Evolutionary conservation across 1,139 yeast genomes (phyloP), one percentile per base, ranked within the genome.

Genomic region (Geotrichum histeridarum): DNA sequence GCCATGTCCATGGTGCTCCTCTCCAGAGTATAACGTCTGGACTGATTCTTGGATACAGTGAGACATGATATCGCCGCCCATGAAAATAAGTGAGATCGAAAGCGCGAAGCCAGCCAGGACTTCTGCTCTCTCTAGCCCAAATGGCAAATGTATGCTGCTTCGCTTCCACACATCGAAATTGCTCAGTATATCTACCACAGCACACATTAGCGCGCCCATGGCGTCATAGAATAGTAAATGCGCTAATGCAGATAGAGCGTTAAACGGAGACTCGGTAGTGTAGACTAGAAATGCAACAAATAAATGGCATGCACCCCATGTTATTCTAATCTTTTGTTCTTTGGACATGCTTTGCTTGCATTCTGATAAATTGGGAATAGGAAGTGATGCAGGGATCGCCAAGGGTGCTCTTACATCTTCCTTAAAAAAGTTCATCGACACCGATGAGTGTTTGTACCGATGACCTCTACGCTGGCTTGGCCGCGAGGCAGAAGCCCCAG

Each of bases 391-490:
- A 0, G 96, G 95, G 36, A 90, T 79, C 51, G 84, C 80, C 50
- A 81, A 72, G 1, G 90, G 83, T 11, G 86, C 83, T 44, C 83
- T 75, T 14, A 82, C 83, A 0, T 97, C 96, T 65, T 91, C 98
- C 67, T 88, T 96, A 69, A 93, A 93, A 67, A 91, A 79, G 68
- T 93, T 93, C 93, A 93, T 86, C 2, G 96, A 87, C 5, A 93
- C 96, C n/a, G 97, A 89, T 5, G 97, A 89, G 64, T 93, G 98
- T 68, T 93, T 93, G 67, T 93, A 93, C 63, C 91, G 81, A 71
- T 93, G 99, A 9, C 99, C 98, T 60, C 91, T 84, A 73, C 98
- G 81, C 64, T 88, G 94, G 53, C 63, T 63, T 32, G 71, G 62
- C 17, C 63, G 48, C 48, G 32, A 39, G 42, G 35, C 57, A 15